Evolutionary conservation across 805 yeast genomes (phyloP).

Genomic region (Candida ascalaphidarum): DNA sequence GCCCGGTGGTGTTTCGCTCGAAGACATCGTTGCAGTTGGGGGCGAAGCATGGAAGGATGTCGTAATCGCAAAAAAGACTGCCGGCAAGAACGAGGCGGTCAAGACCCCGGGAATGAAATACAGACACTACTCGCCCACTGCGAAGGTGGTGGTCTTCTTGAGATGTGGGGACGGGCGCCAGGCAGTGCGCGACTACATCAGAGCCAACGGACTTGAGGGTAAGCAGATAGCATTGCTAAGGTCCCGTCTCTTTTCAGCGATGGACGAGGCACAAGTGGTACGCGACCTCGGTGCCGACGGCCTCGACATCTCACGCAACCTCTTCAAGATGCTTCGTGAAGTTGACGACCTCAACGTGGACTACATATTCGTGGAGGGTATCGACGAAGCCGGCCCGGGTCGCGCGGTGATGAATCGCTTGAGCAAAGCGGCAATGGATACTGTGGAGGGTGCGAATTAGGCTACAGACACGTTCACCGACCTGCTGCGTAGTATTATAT

Average conservation of each 20-base stretch:
- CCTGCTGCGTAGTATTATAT: too few species aligned
- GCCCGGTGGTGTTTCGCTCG: slow-evolving; percentile 90
- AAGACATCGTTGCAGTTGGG: slow-evolving; percentile 57
- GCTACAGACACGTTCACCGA: too few species aligned
- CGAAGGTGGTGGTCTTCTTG: slow-evolving; percentile 63
- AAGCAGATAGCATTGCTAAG: slow-evolving; percentile 46
- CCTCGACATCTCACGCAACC: slow-evolving; percentile 59
- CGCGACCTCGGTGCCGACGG: slow-evolving; percentile 39
- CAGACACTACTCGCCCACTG: slow-evolving; percentile 88
- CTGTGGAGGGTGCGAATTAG: slow-evolving; percentile 9
- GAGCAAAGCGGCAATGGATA: slow-evolving; percentile 68
- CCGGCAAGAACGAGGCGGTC: slow-evolving; percentile 59
- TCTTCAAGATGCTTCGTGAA: slow-evolving; percentile 66
- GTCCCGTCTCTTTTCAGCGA: slow-evolving; percentile 24
- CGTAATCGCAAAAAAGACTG: slow-evolving; percentile 55
- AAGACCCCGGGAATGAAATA: slow-evolving; percentile 98
- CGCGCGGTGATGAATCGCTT: slow-evolving; percentile 92
- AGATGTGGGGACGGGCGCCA: slow-evolving; percentile 37
- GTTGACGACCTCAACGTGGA: slow-evolving; percentile 67
- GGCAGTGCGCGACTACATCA: slow-evolving; percentile 19
- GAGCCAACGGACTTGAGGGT: slow-evolving; percentile 6
- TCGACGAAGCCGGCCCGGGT: slow-evolving; percentile 70
- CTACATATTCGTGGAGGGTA: slow-evolving; percentile 76
- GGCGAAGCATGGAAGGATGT: slow-evolving; percentile 63
- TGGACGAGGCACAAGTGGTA: slow-evolving; percentile 6